Evolutionary conservation across 2,329 filamentous ascomycete species (phyloP).

Genomic region (Colletotrichum liaoningense): DNA sequence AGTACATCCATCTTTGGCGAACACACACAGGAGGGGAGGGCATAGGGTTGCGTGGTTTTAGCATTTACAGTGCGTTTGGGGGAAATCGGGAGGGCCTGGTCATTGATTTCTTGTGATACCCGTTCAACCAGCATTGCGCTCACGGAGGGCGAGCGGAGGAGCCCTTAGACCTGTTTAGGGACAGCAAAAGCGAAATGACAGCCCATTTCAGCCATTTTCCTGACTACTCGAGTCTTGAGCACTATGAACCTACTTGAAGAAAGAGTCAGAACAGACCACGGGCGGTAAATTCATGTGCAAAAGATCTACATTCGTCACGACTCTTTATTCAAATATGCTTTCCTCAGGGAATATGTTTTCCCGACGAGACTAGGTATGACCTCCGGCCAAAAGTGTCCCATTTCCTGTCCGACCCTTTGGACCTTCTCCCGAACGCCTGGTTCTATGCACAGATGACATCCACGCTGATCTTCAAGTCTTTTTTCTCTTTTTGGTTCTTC

Average conservation of each 20-base stretch:
- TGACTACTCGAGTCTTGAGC: background rate
- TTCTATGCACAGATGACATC: slow-evolving; percentile 31
- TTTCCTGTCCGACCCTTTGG: slow-evolving; percentile 10
- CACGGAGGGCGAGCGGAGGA: background rate
- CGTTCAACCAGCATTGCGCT: slow-evolving; percentile 24
- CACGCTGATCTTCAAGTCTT: slow-evolving; percentile 1
- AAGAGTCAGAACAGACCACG: background rate
- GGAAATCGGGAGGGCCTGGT: background rate
- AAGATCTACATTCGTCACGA: background rate
- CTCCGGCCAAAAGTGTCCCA: background rate
- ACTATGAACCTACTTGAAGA: background rate
- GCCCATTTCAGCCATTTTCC: background rate
- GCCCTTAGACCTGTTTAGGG: background rate
- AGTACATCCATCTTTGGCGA: background rate
- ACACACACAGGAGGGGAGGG: background rate
- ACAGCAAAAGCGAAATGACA: slow-evolving; percentile 3
- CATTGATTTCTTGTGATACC: slow-evolving; percentile 32
- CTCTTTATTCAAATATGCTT: slow-evolving; percentile 9
- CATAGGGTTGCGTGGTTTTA: background rate
- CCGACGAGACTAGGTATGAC: slow-evolving; percentile 5
- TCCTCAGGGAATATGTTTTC: background rate
- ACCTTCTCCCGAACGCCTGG: slow-evolving; percentile 31
- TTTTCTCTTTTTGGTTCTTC: background rate
- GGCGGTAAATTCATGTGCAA: background rate
- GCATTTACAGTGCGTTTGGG: slow-evolving; percentile 30